phyloP scores from a whole-genome alignment of 495 filamentous ascomycete genomes.

The Talaromyces proteolyticus region DNA sequence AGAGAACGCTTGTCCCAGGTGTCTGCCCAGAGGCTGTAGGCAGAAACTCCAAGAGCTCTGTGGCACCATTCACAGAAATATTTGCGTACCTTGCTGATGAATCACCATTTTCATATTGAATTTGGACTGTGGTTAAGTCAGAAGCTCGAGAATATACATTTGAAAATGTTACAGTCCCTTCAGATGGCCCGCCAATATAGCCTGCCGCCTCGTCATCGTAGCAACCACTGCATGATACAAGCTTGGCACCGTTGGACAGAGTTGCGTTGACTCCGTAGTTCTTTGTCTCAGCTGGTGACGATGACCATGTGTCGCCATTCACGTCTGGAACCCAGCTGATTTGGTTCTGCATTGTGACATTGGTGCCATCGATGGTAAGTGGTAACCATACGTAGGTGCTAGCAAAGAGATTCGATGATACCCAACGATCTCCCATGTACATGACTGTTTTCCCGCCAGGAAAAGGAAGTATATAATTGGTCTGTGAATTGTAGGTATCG shows the following conservation, averaged over 20 bases:
- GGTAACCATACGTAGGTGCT: constrained; percentile 65
- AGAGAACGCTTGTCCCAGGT: neutral
- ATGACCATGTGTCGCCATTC: neutral
- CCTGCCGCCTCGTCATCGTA: neutral
- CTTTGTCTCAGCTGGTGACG: neutral
- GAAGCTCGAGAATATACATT: neutral
- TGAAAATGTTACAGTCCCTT: neutral
- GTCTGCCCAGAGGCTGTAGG: neutral
- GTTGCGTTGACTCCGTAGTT: neutral
- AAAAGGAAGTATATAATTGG: constrained; percentile 42
- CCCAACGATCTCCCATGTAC: constrained; percentile 67
- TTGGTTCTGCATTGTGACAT: constrained; percentile 16
- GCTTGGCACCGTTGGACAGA: neutral
- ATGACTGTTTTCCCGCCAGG: constrained; percentile 31
- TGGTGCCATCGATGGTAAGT: constrained; percentile 49
- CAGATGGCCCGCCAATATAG: neutral
- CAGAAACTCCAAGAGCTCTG: neutral
- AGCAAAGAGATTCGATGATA: constrained; percentile 49
- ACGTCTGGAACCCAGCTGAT: neutral
- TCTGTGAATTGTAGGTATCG: constrained; percentile 50
- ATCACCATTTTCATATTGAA: neutral
- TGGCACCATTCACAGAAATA: constrained; percentile 1
- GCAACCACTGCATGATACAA: neutral
- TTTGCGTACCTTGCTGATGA: neutral
- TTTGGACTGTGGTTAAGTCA: neutral